Evolutionary conservation across 129 eudicot genomes (phyloP), one percentile per base, ranked within the genome.

Genomic region (Flaveria ramosissima): DNA sequence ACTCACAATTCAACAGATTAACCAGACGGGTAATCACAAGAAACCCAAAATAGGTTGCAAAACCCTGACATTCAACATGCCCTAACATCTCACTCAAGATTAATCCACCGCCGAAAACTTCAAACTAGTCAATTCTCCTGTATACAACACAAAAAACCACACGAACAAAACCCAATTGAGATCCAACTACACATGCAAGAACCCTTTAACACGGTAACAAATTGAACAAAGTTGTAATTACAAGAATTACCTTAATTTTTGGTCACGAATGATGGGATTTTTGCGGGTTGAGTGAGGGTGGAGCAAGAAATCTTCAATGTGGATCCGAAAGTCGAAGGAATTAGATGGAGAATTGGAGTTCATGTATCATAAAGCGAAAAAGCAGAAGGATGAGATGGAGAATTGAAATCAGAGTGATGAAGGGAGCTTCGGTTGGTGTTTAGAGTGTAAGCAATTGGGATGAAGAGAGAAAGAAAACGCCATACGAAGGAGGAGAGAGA

Each of bases 21-120:
- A 78, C 80, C 83, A 79, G 55, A 67, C 30, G 81, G 82, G 39
- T 75, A 88, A 77, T 82, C 84, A 68, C 85, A 71, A 77, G 71
- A 73, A 77, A 68, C 78, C 78, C 72, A 61, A 74, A 80, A 84
- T 36, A 71, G 78, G 73, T 77, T 74, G 79, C 86, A 88, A 86
- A 86, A 77, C 85, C 88, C 82, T 74, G 86, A 72, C 74, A 79
- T 46, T 71, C 73, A 57, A 81, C 92, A 80, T 68, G 83, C 81
- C 85, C 89, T 91, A 80, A 83, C 78, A 81, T 77, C 84, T 80
- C 85, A 79, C 80, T 83, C 86, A 55, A 72, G 41, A 78, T 78
- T 67, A n/a, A 67, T 55, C 76, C 70, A 75, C 72, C 76, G 41
- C 17, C 53, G 10, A 1, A 13, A 78, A 72, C 68, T 80, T 78